Evolutionary conservation across 306 rosid genomes (phyloP).

Genomic region (Cicer arietinum): DNA sequence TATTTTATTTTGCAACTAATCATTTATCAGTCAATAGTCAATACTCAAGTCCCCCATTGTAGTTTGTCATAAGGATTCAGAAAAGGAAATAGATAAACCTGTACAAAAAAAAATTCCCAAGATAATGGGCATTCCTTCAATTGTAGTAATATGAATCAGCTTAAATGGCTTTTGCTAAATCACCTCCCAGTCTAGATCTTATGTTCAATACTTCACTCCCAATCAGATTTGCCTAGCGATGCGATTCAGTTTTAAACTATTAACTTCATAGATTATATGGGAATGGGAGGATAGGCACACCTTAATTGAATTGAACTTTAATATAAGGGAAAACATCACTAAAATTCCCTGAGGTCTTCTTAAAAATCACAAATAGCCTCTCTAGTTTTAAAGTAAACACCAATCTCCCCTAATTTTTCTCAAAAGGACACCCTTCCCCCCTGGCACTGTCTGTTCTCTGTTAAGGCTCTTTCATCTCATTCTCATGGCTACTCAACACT

Average conservation of each 20-base stretch:
- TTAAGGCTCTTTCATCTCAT: neutral
- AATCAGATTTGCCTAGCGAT: slow-evolving; percentile 13
- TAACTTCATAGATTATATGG: neutral
- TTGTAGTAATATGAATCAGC: slow-evolving; percentile 15
- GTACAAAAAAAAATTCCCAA: slow-evolving; percentile 14
- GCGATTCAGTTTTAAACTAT: slow-evolving; percentile 11
- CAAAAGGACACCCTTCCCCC: neutral
- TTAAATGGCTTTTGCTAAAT: slow-evolving; percentile 17
- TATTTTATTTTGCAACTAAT: neutral
- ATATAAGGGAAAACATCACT: neutral
- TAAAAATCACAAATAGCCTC: neutral
- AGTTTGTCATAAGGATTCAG: slow-evolving; percentile 11
- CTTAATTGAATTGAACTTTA: slow-evolving; percentile 7
- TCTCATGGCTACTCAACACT: neutral
- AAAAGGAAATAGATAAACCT: slow-evolving; percentile 8
- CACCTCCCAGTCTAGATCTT: slow-evolving; percentile 12
- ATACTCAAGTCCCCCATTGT: neutral
- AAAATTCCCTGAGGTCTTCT: neutral
- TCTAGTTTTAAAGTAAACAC: neutral
- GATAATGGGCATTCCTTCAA: slow-evolving; percentile 8
- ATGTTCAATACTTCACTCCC: neutral
- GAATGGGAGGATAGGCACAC: neutral
- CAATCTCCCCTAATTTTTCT: neutral
- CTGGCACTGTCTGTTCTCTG: neutral
- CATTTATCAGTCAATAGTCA: slow-evolving; percentile 1